Evolutionary conservation across 2,329 filamentous ascomycete species (phyloP), one percentile per base, ranked within the genome.

Genomic region (Sporothrix dimorphospora): DNA sequence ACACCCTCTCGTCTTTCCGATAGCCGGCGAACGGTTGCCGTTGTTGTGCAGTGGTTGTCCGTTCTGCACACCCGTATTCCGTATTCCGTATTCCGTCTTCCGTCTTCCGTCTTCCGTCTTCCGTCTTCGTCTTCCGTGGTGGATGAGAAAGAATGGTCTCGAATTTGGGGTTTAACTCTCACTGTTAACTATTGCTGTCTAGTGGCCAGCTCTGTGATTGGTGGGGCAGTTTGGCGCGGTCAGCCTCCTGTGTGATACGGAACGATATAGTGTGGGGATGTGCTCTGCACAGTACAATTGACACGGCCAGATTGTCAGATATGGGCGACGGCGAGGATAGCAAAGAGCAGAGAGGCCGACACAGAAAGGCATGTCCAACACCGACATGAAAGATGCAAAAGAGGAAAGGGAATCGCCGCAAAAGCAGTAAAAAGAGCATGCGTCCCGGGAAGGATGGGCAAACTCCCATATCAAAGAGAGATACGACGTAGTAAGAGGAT

Each of bases 61-160:
- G 42, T 53, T 16, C 27, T 67, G 45, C 38, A 42, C 45, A 12
- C 45, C 45, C 27, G 42, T 49, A 1, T 19, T 34, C 47, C 47
- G 47, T 49, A 19, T 42, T 21, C 21, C 53, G 57, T 61, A 2
- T 40, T 38, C 30, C 40, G 45, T 67, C 24, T 66, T 61, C 55
- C 55, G 61, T 49, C 40, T 63, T 42, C 57, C 57, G 59, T 47
- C 11, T 38, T 51, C 19, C 27, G 45, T 49, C 24, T 66, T 61
- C 55, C 55, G 61, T 49, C 40, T 63, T 42, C 57, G 59, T 47
- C 11, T 38, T 51, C 19, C 27, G 45, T 49, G 45, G 27, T 51
- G 27, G 63, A 51, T 19, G 27, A 9, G 45, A 67, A 19, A 21
- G 45, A 45, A n/a, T 27, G 65, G 24, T 53, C 63, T 30, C 49